Evolutionary conservation across 805 yeast genomes (phyloP).

Genomic region (Candida maesae): DNA sequence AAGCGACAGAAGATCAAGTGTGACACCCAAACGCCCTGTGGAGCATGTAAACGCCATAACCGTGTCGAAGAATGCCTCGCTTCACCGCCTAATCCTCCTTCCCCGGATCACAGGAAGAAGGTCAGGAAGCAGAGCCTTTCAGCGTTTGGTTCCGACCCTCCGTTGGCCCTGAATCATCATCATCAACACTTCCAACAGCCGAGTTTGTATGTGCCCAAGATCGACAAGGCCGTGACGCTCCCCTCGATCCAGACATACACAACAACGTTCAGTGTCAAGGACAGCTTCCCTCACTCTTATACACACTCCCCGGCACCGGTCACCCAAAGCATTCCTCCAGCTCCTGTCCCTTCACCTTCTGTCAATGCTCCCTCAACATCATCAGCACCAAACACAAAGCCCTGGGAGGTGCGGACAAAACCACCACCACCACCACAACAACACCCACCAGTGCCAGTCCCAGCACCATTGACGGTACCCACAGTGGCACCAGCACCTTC

Average conservation of each 20-base stretch:
- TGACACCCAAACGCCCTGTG: constrained; percentile 45
- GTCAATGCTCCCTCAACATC: no score
- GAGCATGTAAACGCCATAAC: constrained; percentile 39
- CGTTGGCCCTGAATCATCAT: background rate
- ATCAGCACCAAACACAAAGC: no score
- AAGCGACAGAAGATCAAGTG: constrained; percentile 51
- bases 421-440: no score
- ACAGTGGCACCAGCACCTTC: no score
- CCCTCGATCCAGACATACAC: constrained; percentile 20
- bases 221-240: constrained; percentile 5
- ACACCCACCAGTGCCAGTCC: no score
- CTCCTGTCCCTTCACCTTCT: no score
- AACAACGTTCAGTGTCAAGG: constrained; percentile 14
- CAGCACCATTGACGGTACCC: constrained; percentile 1
- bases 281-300: constrained; percentile 11
- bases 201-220: background rate
- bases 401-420: background rate
- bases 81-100: constrained; percentile 43
- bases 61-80: constrained; percentile 36
- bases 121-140: constrained; percentile 17
- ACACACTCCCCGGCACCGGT: constrained; percentile 3
- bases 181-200: background rate
- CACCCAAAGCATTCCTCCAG: background rate
- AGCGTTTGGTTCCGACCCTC: constrained; percentile 8
- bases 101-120: constrained; percentile 31